A percentile compares a stretch with the other conserved stretches of the same genome.
Evolutionary conservation across 164 flowering plant species (phyloP).

Genomic region (Magnolia kwangsiensis): DNA sequence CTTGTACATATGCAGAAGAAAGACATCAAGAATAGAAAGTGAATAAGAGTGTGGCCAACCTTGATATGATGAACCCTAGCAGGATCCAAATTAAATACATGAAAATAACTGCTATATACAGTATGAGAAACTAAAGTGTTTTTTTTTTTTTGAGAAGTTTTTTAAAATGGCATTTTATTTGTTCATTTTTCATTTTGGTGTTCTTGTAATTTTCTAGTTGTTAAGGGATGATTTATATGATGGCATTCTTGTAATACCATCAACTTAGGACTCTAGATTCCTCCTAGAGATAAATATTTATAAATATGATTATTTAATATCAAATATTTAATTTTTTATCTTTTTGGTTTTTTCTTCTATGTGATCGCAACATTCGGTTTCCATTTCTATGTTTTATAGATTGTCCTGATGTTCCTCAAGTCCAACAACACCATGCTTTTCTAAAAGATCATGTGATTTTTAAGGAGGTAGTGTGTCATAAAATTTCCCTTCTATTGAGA

Average conservation of each 20-base stretch:
- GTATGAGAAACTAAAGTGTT: too few relatives aligned
- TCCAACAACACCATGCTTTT: slow-evolving; percentile 70
- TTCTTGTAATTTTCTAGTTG: too few relatives aligned
- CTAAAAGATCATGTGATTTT: slow-evolving; percentile 87
- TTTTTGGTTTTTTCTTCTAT: too few relatives aligned
- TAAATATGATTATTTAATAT: too few relatives aligned
- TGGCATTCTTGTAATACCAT: too few relatives aligned
- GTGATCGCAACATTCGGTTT: not conserved
- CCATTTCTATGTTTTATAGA: slow-evolving; percentile 39
- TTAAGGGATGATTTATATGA: too few relatives aligned
- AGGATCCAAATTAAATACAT: not conserved
- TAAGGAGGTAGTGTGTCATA: slow-evolving; percentile 65
- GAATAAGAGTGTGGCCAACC: not conserved
- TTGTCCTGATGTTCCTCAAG: slow-evolving; percentile 69
- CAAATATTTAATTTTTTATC: too few relatives aligned
- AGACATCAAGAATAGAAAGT: not conserved
- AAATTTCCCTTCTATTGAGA: not conserved
- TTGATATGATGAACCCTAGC: not conserved
- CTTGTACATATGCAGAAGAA: not conserved
- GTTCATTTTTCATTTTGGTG: too few relatives aligned
- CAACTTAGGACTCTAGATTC: too few relatives aligned
- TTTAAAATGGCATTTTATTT: too few relatives aligned
- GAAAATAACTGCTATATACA: not conserved
- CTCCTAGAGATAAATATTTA: too few relatives aligned
- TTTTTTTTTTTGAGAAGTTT: too few relatives aligned